Conservation (phyloP, 495 filamentous ascomycete species). For the Cenococcum geophilum region DNA sequence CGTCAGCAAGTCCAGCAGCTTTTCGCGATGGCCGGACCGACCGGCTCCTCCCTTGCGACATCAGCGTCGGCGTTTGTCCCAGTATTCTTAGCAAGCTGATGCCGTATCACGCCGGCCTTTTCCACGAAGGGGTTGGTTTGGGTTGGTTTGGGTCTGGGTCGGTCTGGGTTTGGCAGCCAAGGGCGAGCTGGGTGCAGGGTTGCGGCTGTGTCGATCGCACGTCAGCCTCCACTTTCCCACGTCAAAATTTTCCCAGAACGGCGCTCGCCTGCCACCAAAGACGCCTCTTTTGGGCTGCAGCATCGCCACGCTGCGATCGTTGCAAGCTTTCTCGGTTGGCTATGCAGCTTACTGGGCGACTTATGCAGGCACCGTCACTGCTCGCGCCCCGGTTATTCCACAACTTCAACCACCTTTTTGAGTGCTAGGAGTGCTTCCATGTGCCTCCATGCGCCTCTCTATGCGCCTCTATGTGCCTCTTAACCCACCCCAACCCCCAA, state of each 20-base stretch:
- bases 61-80: background rate
- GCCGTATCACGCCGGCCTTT: conserved; percentile 12
- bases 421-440: background rate
- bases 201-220: conserved; percentile 27
- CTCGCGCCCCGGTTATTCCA: background rate
- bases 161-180: no score
- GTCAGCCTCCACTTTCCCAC: conserved; percentile 16
- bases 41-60: no score
- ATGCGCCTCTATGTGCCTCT: background rate
- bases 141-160: no score
- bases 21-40: no score
- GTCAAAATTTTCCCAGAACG: conserved; percentile 1
- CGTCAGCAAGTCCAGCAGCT: no score
- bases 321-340: conserved; percentile 6
- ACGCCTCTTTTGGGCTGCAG: conserved; percentile 8
- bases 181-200: background rate
- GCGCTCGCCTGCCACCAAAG: background rate
- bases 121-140: background rate
- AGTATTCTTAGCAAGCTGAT: conserved; percentile 25
- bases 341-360: conserved; percentile 11
- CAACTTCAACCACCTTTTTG: background rate
- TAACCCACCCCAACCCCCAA: background rate
- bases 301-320: conserved; percentile 13
- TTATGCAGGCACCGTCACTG: conserved; percentile 6
- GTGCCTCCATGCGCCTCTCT: no score